Base-by-base conservation (phyloP, 2,329 filamentous ascomycete species). In the Aspergillus floridensis region DNA sequence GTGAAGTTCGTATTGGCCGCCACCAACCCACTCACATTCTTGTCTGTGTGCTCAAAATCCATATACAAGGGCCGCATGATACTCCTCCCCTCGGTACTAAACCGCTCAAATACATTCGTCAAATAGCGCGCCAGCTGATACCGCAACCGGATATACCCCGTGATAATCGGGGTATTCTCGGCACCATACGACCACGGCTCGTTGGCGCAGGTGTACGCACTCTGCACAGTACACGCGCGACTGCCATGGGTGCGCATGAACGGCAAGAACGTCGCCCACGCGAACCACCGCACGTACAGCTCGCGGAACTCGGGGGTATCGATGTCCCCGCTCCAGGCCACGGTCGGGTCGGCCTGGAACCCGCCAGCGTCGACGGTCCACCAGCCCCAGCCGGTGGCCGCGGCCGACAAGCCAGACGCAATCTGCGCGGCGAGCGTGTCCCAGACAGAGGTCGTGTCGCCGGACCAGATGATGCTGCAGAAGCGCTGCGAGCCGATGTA, bases 291-390 rank as follows among this genome's bases (percentile, higher is more conserved):
- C 2, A 85, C 79, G 54, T 87, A 84, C 0, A 88, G 72, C 68
- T 88, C 86, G 8, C 83, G 78, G 70, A 88, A 88, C 0, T 68
- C 74, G 0, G 74, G 69, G 32, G 85, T 80, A 1, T 76, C 68
- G 0, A 85, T 82, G 60, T 85, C 77, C 0, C 85, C 85, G 19
- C 85, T 71, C 74, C 74, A 77, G 8, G 60, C 56, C 0, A 76
- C 68, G 0, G 72, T 72, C 2, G 72, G 68, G 56, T 77, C 73
- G 0, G 62, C 84, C 64, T 88, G 85, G 66, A 88, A 88, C 0
- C 86, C 86, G 1, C 86, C 86, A 44, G 88, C 88, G 61, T 88
- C 86, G 0, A 85, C 86, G 0, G 86, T 88, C 83, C 84, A 88
- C 85, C 85, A 88, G 0, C 84, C 80, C 26, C 87, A 76, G 1